A percentile compares a stretch with the other conserved stretches of the same genome.
These are phyloP conservation scores for Chamaecyparis obtusa DNA, from an alignment of 75 land plant species.

Conservation along the genomic window DNA sequence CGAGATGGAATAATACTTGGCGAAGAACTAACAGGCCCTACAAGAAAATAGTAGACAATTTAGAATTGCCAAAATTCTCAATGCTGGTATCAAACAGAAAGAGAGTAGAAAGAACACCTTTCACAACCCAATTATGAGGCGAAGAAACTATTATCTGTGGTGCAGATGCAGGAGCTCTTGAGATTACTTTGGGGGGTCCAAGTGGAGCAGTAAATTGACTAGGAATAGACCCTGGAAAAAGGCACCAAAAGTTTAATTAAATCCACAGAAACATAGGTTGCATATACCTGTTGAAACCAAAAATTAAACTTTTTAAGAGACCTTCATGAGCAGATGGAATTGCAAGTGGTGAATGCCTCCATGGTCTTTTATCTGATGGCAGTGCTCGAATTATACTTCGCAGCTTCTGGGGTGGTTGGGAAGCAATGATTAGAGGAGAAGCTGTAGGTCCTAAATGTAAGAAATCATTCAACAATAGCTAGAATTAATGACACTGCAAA, in stretches of 20 bases:
- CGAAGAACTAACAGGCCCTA: slow-evolving; percentile 1
- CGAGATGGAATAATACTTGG: background rate
- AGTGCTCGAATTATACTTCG: background rate
- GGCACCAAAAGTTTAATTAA: background rate
- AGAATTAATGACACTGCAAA: background rate
- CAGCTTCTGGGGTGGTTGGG: background rate
- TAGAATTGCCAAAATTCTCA: background rate
- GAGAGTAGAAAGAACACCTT: background rate
- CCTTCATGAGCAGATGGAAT: background rate
- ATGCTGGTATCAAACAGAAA: background rate
- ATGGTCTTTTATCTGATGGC: background rate
- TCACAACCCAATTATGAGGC: background rate
- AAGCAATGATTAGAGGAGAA: background rate
- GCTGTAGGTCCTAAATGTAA: background rate
- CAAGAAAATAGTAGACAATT: background rate
- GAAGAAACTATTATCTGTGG: background rate
- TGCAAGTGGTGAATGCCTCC: background rate
- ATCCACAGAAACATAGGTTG: background rate
- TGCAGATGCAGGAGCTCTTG: background rate
- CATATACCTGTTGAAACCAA: background rate
- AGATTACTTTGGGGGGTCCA: background rate
- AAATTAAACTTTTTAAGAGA: background rate
- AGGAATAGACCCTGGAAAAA: background rate
- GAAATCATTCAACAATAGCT: background rate
- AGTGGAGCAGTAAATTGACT: slow-evolving; percentile 4